Evolutionary conservation across 225 moss, liverwort and hornwort species (phyloP).

Genomic region (Pseudisothecium myosuroides): DNA sequence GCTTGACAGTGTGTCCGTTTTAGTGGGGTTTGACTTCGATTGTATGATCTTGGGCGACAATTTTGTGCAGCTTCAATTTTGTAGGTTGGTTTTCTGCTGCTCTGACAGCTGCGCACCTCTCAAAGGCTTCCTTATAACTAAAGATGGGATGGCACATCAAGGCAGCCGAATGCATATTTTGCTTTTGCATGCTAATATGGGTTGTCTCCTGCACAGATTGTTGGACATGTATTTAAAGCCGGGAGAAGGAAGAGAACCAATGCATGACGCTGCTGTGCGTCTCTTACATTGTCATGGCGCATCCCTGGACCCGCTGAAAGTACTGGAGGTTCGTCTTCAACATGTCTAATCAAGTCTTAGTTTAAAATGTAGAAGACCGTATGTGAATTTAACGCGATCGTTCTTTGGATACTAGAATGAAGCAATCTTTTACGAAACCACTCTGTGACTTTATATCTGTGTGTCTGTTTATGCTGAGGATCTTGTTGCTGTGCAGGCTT

Average conservation of each 20-base stretch:
- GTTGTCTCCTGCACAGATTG: slow-evolving; percentile 42
- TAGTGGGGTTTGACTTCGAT: background rate
- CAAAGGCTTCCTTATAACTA: background rate
- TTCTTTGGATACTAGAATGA: background rate
- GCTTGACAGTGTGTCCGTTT: background rate
- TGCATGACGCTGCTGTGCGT: slow-evolving; percentile 93
- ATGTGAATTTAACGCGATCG: background rate
- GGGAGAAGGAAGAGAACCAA: slow-evolving; percentile 82
- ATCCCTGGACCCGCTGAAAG: slow-evolving; percentile 83
- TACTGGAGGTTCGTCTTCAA: slow-evolving; percentile 62
- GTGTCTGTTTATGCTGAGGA: background rate
- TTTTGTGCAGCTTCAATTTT: background rate
- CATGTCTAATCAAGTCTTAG: background rate
- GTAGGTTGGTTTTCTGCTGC: background rate
- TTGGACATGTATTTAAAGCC: slow-evolving; percentile 97
- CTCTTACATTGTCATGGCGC: slow-evolving; percentile 92
- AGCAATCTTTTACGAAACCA: background rate
- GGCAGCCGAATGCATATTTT: background rate
- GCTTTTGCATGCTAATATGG: background rate
- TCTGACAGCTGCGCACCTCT: background rate
- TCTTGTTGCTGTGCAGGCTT: slow-evolving; percentile 46
- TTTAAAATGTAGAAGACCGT: background rate
- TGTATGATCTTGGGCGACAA: background rate
- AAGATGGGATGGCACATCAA: background rate
- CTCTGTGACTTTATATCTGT: background rate